A percentile compares a stretch with the other conserved stretches of the same genome.
phyloP scores from a whole-genome alignment of 176 grass and related monocot species.

The Ensete ventricosum region DNA sequence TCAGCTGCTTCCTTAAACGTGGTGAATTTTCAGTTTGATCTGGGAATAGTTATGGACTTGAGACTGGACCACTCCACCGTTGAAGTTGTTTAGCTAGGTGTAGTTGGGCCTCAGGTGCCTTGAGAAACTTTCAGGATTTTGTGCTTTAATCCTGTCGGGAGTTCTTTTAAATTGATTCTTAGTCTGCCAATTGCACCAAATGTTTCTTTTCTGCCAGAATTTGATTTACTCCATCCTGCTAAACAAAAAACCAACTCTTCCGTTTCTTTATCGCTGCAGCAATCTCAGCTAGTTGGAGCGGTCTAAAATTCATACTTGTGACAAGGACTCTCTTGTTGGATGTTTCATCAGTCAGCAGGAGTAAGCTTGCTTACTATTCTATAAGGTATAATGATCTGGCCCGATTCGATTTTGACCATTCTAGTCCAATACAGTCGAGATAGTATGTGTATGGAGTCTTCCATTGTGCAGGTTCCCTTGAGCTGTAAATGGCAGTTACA shows the following conservation, averaged over 20 bases:
- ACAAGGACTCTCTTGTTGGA: neutral
- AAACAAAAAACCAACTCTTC: no score
- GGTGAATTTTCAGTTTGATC: no score
- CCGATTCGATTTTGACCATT: neutral
- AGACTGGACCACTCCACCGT: neutral
- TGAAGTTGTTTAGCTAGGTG: neutral
- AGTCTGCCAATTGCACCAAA: no score
- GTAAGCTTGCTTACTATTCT: no score
- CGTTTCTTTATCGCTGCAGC: neutral
- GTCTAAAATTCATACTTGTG: neutral
- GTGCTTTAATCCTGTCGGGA: neutral
- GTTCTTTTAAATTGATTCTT: neutral
- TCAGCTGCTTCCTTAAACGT: neutral
- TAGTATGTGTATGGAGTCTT: neutral
- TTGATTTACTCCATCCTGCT: no score
- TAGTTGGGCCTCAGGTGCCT: no score
- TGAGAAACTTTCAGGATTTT: neutral
- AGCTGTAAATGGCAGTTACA: constrained; percentile 53
- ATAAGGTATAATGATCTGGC: no score
- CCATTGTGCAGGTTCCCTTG: constrained; percentile 32
- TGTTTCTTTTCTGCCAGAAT: no score
- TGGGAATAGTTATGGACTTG: no score
- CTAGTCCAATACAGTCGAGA: neutral
- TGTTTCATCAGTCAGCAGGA: neutral
- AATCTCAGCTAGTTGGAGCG: neutral